phyloP scores from a whole-genome alignment of 2,329 filamentous ascomycete species.

The Pyrenochaeta sp. region DNA sequence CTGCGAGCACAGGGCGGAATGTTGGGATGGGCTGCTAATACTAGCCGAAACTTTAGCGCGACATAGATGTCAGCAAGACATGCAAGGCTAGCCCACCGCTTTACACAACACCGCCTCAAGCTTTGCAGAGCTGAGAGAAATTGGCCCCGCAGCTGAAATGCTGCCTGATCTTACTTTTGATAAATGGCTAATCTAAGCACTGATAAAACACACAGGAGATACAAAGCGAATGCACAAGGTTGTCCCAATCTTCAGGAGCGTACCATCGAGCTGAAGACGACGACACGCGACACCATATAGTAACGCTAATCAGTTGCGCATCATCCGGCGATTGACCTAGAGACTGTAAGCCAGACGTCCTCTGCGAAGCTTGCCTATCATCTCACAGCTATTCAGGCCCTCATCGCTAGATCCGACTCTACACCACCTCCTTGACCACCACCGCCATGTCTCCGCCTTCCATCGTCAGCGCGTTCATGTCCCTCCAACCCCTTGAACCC shows the following conservation, averaged over 20 bases:
- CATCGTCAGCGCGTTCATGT: constrained; percentile 25
- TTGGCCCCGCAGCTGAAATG: constrained; percentile 2
- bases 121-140: not conserved
- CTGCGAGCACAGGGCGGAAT: not conserved
- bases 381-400: not conserved
- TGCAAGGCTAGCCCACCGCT: not conserved
- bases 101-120: constrained; percentile 2
- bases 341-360: not conserved
- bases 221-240: not conserved
- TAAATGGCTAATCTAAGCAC: constrained; percentile 3
- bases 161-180: not conserved
- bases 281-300: not conserved
- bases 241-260: not conserved
- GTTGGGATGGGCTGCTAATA: not conserved
- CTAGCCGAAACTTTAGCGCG: not conserved
- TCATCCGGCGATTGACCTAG: not conserved
- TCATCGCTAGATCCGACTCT: not conserved
- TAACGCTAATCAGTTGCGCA: not conserved
- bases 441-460: constrained; percentile 9
- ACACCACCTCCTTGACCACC: not conserved
- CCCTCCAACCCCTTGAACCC: constrained; percentile 30
- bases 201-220: not conserved
- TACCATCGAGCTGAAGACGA: not conserved
- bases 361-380: not conserved
- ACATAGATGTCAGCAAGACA: not conserved